A percentile compares a stretch with the other conserved stretches of the same genome.
phyloP scores from a whole-genome alignment of 148 eudicot genomes.

The Salicornia ramosissima region DNA sequence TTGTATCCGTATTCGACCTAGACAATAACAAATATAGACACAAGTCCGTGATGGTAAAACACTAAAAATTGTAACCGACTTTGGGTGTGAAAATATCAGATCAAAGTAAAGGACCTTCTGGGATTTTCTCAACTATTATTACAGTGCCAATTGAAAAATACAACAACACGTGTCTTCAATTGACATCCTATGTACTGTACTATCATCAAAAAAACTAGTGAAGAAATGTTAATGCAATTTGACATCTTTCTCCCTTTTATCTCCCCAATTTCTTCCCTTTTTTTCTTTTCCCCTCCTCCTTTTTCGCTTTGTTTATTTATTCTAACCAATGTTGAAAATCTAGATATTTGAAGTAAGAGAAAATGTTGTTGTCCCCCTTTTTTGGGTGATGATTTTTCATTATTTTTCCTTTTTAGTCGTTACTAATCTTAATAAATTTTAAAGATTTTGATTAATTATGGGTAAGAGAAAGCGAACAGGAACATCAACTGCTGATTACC shows the following conservation, averaged over 20 bases:
- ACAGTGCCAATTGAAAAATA: too few relatives aligned
- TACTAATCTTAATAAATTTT: neutral
- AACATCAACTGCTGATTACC: constrained; percentile 9
- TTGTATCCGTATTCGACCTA: too few relatives aligned
- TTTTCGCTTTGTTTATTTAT: neutral
- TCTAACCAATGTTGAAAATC: neutral
- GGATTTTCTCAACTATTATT: too few relatives aligned
- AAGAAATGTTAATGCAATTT: constrained; percentile 3
- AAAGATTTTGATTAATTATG: constrained; percentile 19
- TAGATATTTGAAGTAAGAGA: neutral
- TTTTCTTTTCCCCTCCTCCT: neutral
- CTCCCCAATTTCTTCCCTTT: constrained; percentile 5
- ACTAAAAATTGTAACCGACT: too few relatives aligned
- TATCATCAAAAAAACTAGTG: neutral
- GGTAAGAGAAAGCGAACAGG: constrained; percentile 23
- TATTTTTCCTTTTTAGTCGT: constrained; percentile 1
- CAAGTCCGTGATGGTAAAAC: too few relatives aligned
- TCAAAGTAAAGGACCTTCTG: too few relatives aligned
- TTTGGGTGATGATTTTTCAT: neutral
- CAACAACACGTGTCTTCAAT: constrained; percentile 6
- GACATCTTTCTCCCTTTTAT: constrained; percentile 7
- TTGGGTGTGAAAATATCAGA: too few relatives aligned
- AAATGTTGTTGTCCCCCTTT: neutral
- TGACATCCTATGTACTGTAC: neutral
- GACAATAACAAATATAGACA: too few relatives aligned